Conservation (phyloP, 805 yeast species). For the Phaffomyces antillensis region DNA sequence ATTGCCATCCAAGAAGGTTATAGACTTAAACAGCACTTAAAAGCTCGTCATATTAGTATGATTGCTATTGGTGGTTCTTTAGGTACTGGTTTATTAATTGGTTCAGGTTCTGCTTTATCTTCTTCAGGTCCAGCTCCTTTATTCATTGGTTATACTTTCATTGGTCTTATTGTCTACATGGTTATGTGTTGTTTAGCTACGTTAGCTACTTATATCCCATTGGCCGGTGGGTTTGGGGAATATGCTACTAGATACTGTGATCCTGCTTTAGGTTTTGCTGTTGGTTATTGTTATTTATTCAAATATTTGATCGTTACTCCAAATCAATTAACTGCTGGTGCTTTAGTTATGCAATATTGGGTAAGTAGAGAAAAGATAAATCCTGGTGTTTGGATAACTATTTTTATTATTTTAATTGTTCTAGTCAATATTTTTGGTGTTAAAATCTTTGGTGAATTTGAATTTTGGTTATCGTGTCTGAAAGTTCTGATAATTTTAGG, state of each 20-base stretch:
- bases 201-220: conserved; percentile 57
- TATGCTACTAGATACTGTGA: conserved; percentile 39
- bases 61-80: conserved; percentile 80
- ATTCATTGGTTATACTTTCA: conserved; percentile 42
- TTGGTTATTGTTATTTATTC: conserved; percentile 19
- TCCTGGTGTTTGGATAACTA: conserved; percentile 56
- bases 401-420: conserved; percentile 30
- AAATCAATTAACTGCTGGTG: conserved; percentile 47
- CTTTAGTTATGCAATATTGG: conserved; percentile 43
- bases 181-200: conserved; percentile 64
- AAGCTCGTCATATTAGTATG: conserved; percentile 58
- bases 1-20: conserved; percentile 8
- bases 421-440: conserved; percentile 44
- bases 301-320: conserved; percentile 16
- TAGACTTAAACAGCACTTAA: conserved; percentile 1
- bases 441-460: conserved; percentile 48
- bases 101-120: conserved; percentile 65
- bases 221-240: conserved; percentile 56
- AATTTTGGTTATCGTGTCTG: conserved; percentile 38
- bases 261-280: conserved; percentile 17
- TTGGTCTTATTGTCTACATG: conserved; percentile 61
- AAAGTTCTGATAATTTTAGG: conserved; percentile 49
- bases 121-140: conserved; percentile 64
- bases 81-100: conserved; percentile 75
- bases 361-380: conserved; percentile 30